Base-by-base conservation (phyloP, 1,284 basidiomycete genomes). In the Trichosporon coremiiforme region DNA sequence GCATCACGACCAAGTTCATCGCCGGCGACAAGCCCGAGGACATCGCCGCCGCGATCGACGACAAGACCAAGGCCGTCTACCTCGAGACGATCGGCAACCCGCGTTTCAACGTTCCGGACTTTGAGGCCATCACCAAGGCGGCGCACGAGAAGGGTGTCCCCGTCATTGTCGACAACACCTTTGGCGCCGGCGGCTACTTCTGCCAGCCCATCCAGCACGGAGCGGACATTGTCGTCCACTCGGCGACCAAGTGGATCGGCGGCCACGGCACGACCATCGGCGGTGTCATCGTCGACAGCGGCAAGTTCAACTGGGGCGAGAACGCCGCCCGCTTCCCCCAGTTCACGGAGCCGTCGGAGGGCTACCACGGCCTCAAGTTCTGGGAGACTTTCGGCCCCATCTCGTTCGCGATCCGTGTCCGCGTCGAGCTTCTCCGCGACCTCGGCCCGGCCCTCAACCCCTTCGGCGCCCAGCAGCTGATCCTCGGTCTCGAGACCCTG, bases 211-310 rank as follows among this genome's bases (percentile, higher is more conserved):
- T 73, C 60, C 64, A 72, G 36, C 70, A 75, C 68, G 93, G 93
- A 31, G 93, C 92, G 57, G 90, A 95, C 77, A 91, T 95, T 69
- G 87, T 95, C 71, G 90, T 93, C 7, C 91, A 94, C 84, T 91
- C 90, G 70, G 92, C 92, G 0, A 94, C 93, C 3, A 95, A 95
- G 80, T 95, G 93, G 93, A 93, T 95, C 66, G 91, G 92, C 35
- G 92, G 93, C 0, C 93, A 94, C 79, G 93, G 93, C 69, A 95
- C 90, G 2, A 93, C 92, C 31, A 93, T 95, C 66, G 93, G 87
- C 5, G 94, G 94, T 70, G 89, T 94, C 22, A 86, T 95, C 72
- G 81, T 95, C 67, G 93, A 94, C 80, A 87, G 88, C 29, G 93
- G 93, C 67, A 94, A 91, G 76, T 95, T 95, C 77, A 89, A 95